These are phyloP conservation scores for Cenchrus fungigraminus DNA, from an alignment of 176 grass and related monocot genomes.

Conservation along the genomic window DNA sequence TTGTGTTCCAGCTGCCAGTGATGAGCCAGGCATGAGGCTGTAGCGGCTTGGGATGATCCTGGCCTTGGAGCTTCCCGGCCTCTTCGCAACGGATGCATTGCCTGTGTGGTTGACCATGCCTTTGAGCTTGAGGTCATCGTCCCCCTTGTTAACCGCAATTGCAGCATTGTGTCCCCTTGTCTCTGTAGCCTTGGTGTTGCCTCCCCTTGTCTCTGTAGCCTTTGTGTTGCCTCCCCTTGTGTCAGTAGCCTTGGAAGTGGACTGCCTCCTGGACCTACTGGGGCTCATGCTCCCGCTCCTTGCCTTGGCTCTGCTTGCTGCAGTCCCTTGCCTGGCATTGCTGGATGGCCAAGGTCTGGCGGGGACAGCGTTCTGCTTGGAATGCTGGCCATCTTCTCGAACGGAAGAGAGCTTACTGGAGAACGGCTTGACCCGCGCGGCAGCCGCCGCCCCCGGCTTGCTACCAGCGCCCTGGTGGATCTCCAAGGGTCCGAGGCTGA, in stretches of 20 bases:
- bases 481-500: constrained; percentile 81
- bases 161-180: constrained; percentile 38
- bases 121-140: constrained; percentile 35
- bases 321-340: constrained; percentile 38
- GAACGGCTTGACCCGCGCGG: constrained; percentile 28
- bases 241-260: constrained; percentile 48
- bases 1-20: constrained; percentile 26
- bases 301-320: constrained; percentile 45
- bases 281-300: constrained; percentile 67
- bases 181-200: constrained; percentile 39
- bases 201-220: constrained; percentile 37
- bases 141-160: constrained; percentile 35
- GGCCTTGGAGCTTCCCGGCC: constrained; percentile 58
- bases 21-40: constrained; percentile 53
- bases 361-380: constrained; percentile 32
- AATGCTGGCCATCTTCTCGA: constrained; percentile 43
- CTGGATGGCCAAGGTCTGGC: constrained; percentile 49
- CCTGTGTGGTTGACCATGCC: constrained; percentile 14
- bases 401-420: constrained; percentile 41
- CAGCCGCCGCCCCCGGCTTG: neutral
- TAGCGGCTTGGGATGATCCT: constrained; percentile 86
- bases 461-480: constrained; percentile 57
- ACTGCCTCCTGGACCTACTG: constrained; percentile 54
- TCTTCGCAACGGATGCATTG: constrained; percentile 38
- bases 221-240: constrained; percentile 44